A percentile compares a stretch with the other conserved stretches of the same genome.
Evolutionary conservation across 2,329 filamentous ascomycete species (phyloP).

Genomic region (Botryosphaeria dothidea): DNA sequence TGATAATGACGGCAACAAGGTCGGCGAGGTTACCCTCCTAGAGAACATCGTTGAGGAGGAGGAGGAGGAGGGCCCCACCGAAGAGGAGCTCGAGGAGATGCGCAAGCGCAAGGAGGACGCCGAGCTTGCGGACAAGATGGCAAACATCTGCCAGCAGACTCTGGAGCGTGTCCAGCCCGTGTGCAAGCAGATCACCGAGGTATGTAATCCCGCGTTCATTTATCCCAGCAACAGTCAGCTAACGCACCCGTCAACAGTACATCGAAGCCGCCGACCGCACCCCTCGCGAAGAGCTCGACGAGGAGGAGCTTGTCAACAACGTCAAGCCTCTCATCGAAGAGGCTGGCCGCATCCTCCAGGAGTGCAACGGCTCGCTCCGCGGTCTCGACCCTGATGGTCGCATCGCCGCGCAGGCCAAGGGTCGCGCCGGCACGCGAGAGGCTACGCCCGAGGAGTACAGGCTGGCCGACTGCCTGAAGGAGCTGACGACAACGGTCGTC

Average conservation of each 20-base stretch:
- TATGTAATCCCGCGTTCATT: conserved; percentile 42
- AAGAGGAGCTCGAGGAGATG: conserved; percentile 52
- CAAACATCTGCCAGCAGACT: conserved; percentile 70
- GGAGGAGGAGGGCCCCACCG: conserved; percentile 46
- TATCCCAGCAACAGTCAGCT: neutral
- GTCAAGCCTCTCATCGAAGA: conserved; percentile 90
- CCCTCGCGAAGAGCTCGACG: conserved; percentile 83
- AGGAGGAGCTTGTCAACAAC: conserved; percentile 82
- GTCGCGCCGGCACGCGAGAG: conserved; percentile 71
- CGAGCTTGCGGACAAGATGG: conserved; percentile 77
- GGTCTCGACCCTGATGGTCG: conserved; percentile 86
- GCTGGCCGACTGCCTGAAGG: conserved; percentile 82
- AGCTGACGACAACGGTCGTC: conserved; percentile 77
- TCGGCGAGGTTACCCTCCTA: conserved; percentile 63
- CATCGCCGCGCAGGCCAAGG: conserved; percentile 83
- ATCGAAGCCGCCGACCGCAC: conserved; percentile 79
- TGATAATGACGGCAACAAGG: conserved; percentile 61
- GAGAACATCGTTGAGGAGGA: conserved; percentile 63
- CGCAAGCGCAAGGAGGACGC: conserved; percentile 60
- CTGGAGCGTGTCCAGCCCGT: conserved; percentile 83
- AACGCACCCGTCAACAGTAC: conserved; percentile 51
- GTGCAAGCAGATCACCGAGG: conserved; percentile 81
- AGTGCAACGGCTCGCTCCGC: conserved; percentile 83
- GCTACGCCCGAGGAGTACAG: conserved; percentile 81
- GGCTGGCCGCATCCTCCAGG: conserved; percentile 76